Percentiles rank a stretch among this genome's conserved stretches.
phyloP scores from a whole-genome alignment of 78 protist species.

The Goniomonas avonlea region DNA sequence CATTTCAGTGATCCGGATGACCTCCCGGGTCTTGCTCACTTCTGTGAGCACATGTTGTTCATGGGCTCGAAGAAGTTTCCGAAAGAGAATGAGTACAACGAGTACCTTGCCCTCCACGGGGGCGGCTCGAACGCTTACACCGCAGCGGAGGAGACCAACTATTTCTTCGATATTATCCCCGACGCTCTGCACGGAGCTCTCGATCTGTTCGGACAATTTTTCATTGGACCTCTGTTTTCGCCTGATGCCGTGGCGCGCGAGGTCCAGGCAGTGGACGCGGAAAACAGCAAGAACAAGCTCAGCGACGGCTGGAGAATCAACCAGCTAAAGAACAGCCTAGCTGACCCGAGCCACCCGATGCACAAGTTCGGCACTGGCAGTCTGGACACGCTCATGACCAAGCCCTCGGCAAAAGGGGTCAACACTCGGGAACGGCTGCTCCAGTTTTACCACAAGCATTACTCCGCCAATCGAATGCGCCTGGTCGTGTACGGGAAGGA shows the following conservation, averaged over 20 bases:
- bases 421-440: conserved; percentile 49
- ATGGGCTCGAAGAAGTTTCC: conserved; percentile 65
- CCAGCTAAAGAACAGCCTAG: conserved; percentile 26
- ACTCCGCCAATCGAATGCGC: conserved; percentile 58
- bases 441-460: conserved; percentile 48
- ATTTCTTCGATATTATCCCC: conserved; percentile 17
- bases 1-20: conserved; percentile 50
- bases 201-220: conserved; percentile 61
- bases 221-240: conserved; percentile 59
- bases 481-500: conserved; percentile 37
- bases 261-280: conserved; percentile 50
- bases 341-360: conserved; percentile 39
- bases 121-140: conserved; percentile 76
- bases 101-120: conserved; percentile 50
- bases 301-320: conserved; percentile 45
- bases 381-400: conserved; percentile 43
- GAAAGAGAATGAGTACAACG: conserved; percentile 45
- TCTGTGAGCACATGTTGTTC: conserved; percentile 78
- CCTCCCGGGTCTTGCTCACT: conserved; percentile 67
- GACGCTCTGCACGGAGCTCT: conserved; percentile 34
- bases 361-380: conserved; percentile 63
- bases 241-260: conserved; percentile 49
- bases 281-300: conserved; percentile 32
- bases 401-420: conserved; percentile 31
- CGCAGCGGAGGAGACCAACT: conserved; percentile 12